A percentile compares a stretch with the other conserved stretches of the same genome.
phyloP scores from a whole-genome alignment of 495 filamentous ascomycete species.

The Amphirosellinia nigrospora region DNA sequence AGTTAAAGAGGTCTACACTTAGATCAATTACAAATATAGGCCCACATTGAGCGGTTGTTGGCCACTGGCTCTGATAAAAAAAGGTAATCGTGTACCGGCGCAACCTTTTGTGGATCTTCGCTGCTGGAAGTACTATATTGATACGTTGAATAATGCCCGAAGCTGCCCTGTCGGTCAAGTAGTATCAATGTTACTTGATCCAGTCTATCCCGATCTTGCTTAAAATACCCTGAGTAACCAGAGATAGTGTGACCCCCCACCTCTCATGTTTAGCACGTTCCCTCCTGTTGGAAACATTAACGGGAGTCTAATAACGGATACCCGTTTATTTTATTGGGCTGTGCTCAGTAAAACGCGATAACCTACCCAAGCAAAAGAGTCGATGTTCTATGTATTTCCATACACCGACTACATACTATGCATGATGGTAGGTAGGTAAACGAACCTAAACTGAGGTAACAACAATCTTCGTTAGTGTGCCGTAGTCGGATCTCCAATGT shows the following conservation, averaged over 20 bases:
- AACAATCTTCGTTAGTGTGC: neutral
- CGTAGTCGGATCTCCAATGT: neutral
- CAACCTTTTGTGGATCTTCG: neutral
- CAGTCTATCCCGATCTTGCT: neutral
- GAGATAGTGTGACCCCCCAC: neutral
- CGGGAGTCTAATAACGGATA: neutral
- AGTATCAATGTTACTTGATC: neutral
- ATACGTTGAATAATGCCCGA: neutral
- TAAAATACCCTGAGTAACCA: conserved; percentile 13
- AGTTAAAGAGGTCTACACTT: neutral
- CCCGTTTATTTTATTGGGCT: neutral
- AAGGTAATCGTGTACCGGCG: neutral
- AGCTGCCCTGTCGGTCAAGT: neutral
- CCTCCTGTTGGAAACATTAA: neutral
- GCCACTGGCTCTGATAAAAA: too few species aligned
- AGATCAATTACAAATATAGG: conserved; percentile 23
- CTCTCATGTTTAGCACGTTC: neutral
- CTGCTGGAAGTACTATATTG: neutral
- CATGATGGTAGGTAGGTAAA: neutral
- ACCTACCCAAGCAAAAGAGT: neutral
- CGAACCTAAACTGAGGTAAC: neutral
- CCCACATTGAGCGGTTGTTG: neutral
- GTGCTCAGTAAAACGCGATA: neutral
- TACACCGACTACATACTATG: neutral
- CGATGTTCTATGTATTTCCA: neutral